These are phyloP conservation scores for Fusarium lateritium DNA, from an alignment of 2,329 filamentous ascomycete species.

Conservation along the genomic window DNA sequence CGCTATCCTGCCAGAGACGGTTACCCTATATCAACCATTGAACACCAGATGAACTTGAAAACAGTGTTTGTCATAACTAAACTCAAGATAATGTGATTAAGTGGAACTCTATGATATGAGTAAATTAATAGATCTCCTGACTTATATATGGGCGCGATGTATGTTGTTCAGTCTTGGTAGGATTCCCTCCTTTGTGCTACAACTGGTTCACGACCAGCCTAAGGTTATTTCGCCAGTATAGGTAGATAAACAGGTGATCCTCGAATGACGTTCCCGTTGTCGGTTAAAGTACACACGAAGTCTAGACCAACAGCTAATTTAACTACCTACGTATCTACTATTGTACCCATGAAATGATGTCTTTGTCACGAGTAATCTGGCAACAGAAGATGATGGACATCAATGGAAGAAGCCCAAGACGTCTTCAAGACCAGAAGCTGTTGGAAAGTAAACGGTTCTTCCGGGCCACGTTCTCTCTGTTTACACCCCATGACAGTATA, in stretches of 20 bases:
- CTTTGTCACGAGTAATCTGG: conserved; percentile 35
- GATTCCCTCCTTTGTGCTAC: not conserved
- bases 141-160: too few relatives aligned
- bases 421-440: not conserved
- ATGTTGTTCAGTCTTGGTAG: too few relatives aligned
- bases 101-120: too few relatives aligned
- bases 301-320: not conserved
- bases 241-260: not conserved
- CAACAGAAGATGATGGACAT: conserved; percentile 45
- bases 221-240: conserved; percentile 12
- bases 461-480: not conserved
- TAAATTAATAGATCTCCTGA: too few relatives aligned
- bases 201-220: conserved; percentile 16
- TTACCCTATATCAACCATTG: conserved; percentile 24
- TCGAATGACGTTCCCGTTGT: conserved; percentile 7
- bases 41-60: too few relatives aligned
- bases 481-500: too few relatives aligned
- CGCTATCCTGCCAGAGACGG: not conserved
- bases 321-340: not conserved
- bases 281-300: conserved; percentile 21
- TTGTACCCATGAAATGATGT: conserved; percentile 9
- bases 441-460: not conserved
- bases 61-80: too few relatives aligned
- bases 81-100: too few relatives aligned
- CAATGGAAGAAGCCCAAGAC: conserved; percentile 23